Evolutionary conservation across 768 basidiomycete genomes (phyloP), one percentile per base, ranked within the genome.

Genomic region (Leccinum truebloodii): DNA sequence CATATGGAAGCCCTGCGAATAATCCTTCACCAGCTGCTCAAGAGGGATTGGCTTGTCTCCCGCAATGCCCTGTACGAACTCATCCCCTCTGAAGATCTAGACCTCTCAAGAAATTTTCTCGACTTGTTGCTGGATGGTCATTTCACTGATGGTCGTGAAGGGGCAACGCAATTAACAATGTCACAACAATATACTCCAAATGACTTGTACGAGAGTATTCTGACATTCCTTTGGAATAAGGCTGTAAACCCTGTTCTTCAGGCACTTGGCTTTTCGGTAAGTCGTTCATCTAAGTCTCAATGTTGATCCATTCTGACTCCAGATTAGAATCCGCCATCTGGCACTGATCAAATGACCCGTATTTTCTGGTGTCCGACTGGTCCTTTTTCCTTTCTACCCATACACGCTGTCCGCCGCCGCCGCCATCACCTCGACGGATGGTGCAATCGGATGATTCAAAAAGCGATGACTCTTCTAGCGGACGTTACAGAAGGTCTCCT

Each of bases 111-210:
- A 41, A 7, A 6, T 4, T 3, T 41, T n/a, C 18, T 41, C 6
- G 39, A 41, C 1, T n/a, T 41, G 39, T 41, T 41, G 8, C 18
- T 41, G 39, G 18, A 41, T 41, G 8, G 39, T 9, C 0, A 30
- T 30, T 30, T 30, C 18, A 2, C 18, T 41, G 18, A n/a, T 8
- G 39, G 39, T 41, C 3, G 18, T 9, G 18, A 44, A 7, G 7
- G 28, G 8, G 8, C 0, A 32, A 0, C 30, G 28, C 7, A 1
- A 28, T 6, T 1, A 10, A 32, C 30, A 0, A 10, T 32, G 30
- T 32, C 30, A 32, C 9, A 32, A 32, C 30, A 3, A 44, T 44
- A 44, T n/a, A 44, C n/a, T n/a, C 41, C n/a, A 0, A n/a, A n/a
- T 0, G n/a, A 44, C 1, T n/a, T 44, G n/a, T 44, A 7, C 28